Percentiles rank a stretch among this genome's conserved stretches.
Conservation (phyloP, 371 early-diverging fungal genomes). For the Umbelopsis sp. region DNA sequence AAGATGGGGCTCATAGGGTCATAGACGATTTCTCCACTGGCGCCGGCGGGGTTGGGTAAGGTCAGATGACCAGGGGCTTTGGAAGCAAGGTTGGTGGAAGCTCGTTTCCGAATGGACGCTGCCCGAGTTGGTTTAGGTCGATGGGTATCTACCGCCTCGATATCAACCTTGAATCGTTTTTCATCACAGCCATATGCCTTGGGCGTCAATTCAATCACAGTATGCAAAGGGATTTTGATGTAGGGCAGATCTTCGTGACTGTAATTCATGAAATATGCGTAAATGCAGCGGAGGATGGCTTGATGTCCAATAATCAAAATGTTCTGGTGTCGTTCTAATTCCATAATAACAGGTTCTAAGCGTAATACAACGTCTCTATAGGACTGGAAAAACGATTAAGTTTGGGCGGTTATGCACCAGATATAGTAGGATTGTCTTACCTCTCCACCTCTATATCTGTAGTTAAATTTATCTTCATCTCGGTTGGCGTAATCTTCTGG, state of each 20-base stretch:
- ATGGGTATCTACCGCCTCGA: constrained; percentile 88
- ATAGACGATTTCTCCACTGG: constrained; percentile 47
- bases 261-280: constrained; percentile 92
- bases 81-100: constrained; percentile 6
- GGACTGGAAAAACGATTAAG: constrained; percentile 41
- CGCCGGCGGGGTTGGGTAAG: constrained; percentile 29
- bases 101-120: not conserved
- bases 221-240: constrained; percentile 95
- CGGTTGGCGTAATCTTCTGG: constrained; percentile 90
- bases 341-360: constrained; percentile 88
- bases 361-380: constrained; percentile 77
- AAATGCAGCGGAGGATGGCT: constrained; percentile 92
- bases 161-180: constrained; percentile 82
- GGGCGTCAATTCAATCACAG: constrained; percentile 92
- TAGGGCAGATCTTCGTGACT: constrained; percentile 94
- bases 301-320: constrained; percentile 96
- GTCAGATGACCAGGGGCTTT: constrained; percentile 13
- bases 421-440: constrained; percentile 26
- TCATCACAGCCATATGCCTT: constrained; percentile 95
- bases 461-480: constrained; percentile 94
- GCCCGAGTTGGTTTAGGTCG: constrained; percentile 57
- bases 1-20: constrained; percentile 30
- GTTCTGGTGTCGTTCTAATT: constrained; percentile 94
- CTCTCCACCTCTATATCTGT: constrained; percentile 95
- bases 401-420: too few species aligned